phyloP scores from a whole-genome alignment of 176 grass and related monocot genomes.

The Eragrostis curvula region DNA sequence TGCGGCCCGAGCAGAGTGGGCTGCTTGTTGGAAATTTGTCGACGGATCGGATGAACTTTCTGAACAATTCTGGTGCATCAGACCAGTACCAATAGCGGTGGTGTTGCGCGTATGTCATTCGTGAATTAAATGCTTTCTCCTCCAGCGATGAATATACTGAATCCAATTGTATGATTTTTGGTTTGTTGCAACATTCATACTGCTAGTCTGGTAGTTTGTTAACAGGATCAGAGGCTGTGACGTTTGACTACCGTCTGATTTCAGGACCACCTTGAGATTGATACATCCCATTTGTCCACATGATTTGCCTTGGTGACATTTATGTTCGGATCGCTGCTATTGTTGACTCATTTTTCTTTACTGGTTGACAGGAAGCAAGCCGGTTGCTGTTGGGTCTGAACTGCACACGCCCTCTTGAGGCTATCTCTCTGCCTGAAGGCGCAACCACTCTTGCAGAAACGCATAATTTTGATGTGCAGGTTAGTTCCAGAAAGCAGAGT shows the following conservation, averaged over 20 bases:
- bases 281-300: background rate
- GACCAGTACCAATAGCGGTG: background rate
- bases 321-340: background rate
- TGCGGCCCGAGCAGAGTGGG: too few relatives aligned
- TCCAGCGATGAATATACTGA: background rate
- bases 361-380: constrained; percentile 73
- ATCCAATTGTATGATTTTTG: background rate
- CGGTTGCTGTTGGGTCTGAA: constrained; percentile 80
- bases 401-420: constrained; percentile 64
- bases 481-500: constrained; percentile 23
- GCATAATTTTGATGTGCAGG: constrained; percentile 89
- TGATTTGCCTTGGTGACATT: background rate
- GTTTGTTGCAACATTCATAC: too few relatives aligned
- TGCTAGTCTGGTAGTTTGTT: constrained; percentile 6
- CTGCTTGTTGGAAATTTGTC: background rate
- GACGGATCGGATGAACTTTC: background rate
- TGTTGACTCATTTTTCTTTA: constrained; percentile 17
- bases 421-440: constrained; percentile 52
- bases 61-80: background rate
- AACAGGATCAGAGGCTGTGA: background rate
- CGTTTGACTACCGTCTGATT: background rate
- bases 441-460: constrained; percentile 46
- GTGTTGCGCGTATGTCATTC: too few relatives aligned
- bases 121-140: background rate
- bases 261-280: background rate